These are phyloP conservation scores for Echinosophora koreensis DNA, from an alignment of 306 rosid genomes.

Conservation along the genomic window DNA sequence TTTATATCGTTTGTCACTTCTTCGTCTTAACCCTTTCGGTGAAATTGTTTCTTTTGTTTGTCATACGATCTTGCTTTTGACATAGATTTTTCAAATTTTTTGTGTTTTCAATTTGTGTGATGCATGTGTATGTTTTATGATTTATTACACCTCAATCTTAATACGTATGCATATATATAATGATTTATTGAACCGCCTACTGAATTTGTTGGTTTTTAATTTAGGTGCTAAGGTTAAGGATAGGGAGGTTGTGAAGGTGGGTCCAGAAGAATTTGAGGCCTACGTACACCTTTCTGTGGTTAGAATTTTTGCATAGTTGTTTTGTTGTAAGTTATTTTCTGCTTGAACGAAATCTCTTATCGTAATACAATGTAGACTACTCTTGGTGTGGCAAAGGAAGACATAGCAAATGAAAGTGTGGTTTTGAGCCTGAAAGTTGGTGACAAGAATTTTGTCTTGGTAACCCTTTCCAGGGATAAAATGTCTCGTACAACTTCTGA, in stretches of 20 bases:
- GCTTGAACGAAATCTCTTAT: not conserved
- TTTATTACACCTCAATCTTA: too few species aligned
- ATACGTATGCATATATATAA: not conserved
- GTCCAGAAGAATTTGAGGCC: conserved; percentile 45
- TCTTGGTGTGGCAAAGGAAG: conserved; percentile 77
- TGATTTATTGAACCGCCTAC: not conserved
- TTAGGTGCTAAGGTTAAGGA: too few species aligned
- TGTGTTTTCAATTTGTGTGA: too few species aligned
- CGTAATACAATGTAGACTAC: conserved; percentile 56
- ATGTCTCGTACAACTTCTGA: conserved; percentile 76
- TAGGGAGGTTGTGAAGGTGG: conserved; percentile 66
- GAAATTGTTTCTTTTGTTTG: not conserved
- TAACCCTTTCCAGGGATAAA: conserved; percentile 64
- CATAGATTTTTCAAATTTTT: not conserved
- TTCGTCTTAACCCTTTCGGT: not conserved
- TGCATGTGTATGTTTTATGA: too few species aligned
- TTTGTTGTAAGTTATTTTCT: not conserved
- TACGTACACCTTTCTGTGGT: conserved; percentile 91
- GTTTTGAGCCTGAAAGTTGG: conserved; percentile 60
- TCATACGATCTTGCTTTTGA: not conserved
- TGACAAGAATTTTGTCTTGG: conserved; percentile 75
- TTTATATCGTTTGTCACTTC: not conserved
- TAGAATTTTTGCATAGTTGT: not conserved
- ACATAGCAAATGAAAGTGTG: conserved; percentile 58
- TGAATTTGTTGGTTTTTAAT: not conserved